A percentile compares a stretch with the other conserved stretches of the same genome.
These are phyloP conservation scores for Caloboletus firmus DNA, from an alignment of 1,284 basidiomycete genomes.

Conservation along the genomic window DNA sequence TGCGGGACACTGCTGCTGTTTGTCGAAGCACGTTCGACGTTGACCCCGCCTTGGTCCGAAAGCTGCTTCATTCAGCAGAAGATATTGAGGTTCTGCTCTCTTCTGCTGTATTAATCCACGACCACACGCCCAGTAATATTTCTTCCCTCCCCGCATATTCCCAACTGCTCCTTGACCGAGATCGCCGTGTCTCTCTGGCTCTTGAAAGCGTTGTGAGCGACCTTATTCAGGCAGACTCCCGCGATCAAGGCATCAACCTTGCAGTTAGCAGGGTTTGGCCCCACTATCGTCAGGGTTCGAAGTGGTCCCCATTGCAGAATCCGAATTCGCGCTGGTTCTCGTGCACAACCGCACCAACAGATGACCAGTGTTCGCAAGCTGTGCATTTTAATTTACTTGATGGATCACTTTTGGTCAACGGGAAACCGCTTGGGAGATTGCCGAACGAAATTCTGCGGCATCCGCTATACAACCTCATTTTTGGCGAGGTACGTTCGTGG, in stretches of 20 bases:
- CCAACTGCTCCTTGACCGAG: constrained; percentile 24
- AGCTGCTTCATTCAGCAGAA: constrained; percentile 21
- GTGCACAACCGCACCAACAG: no score
- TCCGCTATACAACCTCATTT: no score
- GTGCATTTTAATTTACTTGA: no score
- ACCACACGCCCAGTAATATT: constrained; percentile 3
- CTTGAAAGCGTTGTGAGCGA: constrained; percentile 23
- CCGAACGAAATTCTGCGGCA: no score
- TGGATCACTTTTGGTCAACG: no score
- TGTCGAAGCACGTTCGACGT: constrained; percentile 46
- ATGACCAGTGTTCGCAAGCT: no score
- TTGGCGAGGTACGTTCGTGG: no score
- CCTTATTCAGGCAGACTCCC: not conserved
- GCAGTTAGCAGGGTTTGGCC: constrained; percentile 41
- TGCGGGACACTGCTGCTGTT: constrained; percentile 39
- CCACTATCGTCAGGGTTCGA: constrained; percentile 29
- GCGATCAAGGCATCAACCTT: constrained; percentile 31
- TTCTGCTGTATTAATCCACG: constrained; percentile 25
- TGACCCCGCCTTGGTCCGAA: constrained; percentile 16
- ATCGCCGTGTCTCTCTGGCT: constrained; percentile 32
- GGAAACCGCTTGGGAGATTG: no score
- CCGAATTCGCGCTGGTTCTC: constrained; percentile 3
- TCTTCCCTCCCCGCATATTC: constrained; percentile 1
- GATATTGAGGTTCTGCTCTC: constrained; percentile 37
- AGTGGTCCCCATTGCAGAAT: constrained; percentile 32